Evolutionary conservation across 805 yeast species (phyloP).

Genomic region (Cyberlindnera mycetangii): DNA sequence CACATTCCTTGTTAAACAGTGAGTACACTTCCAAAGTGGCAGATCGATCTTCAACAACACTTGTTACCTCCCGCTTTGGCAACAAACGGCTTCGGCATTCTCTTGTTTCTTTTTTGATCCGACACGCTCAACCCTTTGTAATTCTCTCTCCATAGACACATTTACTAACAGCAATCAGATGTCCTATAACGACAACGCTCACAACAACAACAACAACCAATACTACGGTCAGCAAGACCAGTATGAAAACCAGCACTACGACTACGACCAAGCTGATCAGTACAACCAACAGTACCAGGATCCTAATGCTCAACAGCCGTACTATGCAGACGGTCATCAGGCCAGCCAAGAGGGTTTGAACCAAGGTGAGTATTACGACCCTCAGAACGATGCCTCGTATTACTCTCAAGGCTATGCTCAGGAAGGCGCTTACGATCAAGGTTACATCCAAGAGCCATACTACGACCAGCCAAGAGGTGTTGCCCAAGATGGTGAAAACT

Average conservation of each 20-base stretch:
- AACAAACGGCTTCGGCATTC: not conserved
- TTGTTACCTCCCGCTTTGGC: not conserved
- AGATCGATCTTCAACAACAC: not conserved
- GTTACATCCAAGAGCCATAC: slow-evolving; percentile 46
- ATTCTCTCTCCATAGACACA: not conserved
- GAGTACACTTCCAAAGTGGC: not conserved
- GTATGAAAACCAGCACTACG: slow-evolving; percentile 16
- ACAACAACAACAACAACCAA: slow-evolving; percentile 14
- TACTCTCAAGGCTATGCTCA: slow-evolving; percentile 50
- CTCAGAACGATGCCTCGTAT: slow-evolving; percentile 29
- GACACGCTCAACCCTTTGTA: not conserved
- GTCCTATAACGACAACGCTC: slow-evolving; percentile 17
- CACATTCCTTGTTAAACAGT: not conserved
- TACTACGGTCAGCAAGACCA: slow-evolving; percentile 13
- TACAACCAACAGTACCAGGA: slow-evolving; percentile 34
- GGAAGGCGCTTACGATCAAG: slow-evolving; percentile 41
- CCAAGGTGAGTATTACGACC: slow-evolving; percentile 30
- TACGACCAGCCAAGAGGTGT: slow-evolving; percentile 52
- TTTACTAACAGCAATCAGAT: slow-evolving; percentile 4
- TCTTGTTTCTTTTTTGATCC: not conserved
- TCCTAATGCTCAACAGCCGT: slow-evolving; percentile 41
- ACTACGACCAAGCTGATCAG: slow-evolving; percentile 33
- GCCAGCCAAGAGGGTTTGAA: slow-evolving; percentile 30
- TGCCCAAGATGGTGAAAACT: slow-evolving; percentile 54
- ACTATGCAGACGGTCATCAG: slow-evolving; percentile 35